phyloP scores from a whole-genome alignment of 805 yeast species.

The Wickerhamomyces ciferrii region DNA sequence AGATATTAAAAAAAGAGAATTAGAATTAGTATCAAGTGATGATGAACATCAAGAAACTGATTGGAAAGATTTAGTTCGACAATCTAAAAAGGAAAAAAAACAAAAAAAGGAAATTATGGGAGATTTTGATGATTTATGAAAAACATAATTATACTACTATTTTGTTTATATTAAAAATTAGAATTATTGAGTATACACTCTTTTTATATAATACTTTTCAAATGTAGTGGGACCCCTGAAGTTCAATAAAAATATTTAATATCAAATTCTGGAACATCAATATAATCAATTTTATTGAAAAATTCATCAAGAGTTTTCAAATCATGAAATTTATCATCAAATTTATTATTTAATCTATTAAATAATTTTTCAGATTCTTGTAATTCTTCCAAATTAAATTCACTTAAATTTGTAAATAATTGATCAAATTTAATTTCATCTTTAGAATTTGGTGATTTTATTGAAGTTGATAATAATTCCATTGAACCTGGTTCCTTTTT shows the following conservation, averaged over 20 bases:
- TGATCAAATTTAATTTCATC: slow-evolving; percentile 6
- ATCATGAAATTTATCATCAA: slow-evolving; percentile 8
- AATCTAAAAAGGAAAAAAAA: slow-evolving; percentile 55
- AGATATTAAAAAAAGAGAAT: slow-evolving; percentile 49
- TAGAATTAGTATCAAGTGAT: slow-evolving; percentile 48
- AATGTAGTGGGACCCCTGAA: too few species aligned
- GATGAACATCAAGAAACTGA: slow-evolving; percentile 52
- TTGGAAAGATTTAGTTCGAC: slow-evolving; percentile 81
- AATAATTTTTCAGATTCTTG: slow-evolving; percentile 6
- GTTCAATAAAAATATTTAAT: slow-evolving; percentile 7
- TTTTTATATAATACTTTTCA: too few species aligned
- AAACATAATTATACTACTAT: too few species aligned
- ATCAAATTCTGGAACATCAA: slow-evolving; percentile 15
- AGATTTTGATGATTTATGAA: slow-evolving; percentile 52
- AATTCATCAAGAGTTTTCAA: slow-evolving; percentile 7
- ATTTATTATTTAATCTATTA: slow-evolving; percentile 9
- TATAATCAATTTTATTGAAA: slow-evolving; percentile 6
- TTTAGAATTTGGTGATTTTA: slow-evolving; percentile 6
- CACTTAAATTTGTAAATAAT: slow-evolving; percentile 1
- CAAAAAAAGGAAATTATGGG: slow-evolving; percentile 39
- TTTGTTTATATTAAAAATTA: too few species aligned
- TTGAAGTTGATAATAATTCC: slow-evolving; percentile 4
- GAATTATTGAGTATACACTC: too few species aligned
- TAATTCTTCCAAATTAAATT: slow-evolving; percentile 6
- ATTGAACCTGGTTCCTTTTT: slow-evolving; percentile 3